Evolutionary conservation across 768 basidiomycete genomes (phyloP).

Genomic region (Dioszegia aurantiaca): DNA sequence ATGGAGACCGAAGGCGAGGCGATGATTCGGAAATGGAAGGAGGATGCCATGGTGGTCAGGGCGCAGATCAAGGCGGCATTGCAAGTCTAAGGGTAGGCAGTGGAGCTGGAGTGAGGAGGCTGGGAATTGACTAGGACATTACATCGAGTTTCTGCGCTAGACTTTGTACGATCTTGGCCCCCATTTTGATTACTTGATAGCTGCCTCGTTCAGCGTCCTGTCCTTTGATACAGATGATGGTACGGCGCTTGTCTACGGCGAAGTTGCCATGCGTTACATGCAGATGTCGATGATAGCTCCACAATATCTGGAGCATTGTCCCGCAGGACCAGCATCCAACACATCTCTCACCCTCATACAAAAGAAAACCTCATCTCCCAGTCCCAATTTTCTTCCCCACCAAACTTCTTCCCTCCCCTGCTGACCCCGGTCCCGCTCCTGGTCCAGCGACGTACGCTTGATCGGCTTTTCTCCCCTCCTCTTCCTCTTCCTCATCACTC

Average conservation of each 20-base stretch:
- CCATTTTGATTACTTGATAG: too few relatives aligned
- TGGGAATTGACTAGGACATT: background rate
- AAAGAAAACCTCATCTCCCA: conserved; percentile 25
- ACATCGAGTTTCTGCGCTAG: too few relatives aligned
- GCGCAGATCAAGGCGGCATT: conserved; percentile 51
- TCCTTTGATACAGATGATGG: too few relatives aligned
- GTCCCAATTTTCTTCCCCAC: conserved; percentile 19
- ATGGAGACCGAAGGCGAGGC: conserved; percentile 59
- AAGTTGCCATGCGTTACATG: background rate
- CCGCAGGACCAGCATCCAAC: too few relatives aligned
- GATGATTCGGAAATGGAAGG: conserved; percentile 57
- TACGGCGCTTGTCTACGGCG: too few relatives aligned
- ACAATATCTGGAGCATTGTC: too few relatives aligned
- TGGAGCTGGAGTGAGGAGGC: background rate
- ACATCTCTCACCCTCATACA: background rate
- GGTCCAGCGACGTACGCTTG: background rate
- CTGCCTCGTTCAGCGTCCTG: too few relatives aligned
- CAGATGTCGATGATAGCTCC: too few relatives aligned
- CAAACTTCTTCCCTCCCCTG: conserved; percentile 18
- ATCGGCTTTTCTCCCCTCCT: conserved; percentile 35
- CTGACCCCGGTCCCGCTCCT: conserved; percentile 21
- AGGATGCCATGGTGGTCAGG: conserved; percentile 54
- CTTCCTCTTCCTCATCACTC: conserved; percentile 64
- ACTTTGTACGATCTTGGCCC: too few relatives aligned
- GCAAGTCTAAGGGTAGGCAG: background rate